Evolutionary conservation across 768 basidiomycete species (phyloP).

Genomic region (Hygrophorus pudorinus): DNA sequence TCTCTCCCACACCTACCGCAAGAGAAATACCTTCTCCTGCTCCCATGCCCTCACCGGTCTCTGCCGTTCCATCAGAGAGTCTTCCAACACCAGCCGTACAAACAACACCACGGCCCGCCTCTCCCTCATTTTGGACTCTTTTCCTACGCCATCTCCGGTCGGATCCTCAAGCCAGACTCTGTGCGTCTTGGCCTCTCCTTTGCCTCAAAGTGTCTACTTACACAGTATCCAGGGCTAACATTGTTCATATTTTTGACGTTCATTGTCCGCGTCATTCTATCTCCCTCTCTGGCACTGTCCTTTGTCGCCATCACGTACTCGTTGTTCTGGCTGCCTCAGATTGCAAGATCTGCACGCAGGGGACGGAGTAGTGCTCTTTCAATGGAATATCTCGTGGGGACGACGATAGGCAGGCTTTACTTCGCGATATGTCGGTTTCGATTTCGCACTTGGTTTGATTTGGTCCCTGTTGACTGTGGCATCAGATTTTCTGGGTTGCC

Average conservation of each 20-base stretch:
- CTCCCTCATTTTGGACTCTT: slow-evolving; percentile 17
- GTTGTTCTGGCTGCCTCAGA: slow-evolving; percentile 80
- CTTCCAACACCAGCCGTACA: slow-evolving; percentile 8
- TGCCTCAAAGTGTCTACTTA: slow-evolving; percentile 4
- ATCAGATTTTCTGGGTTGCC: slow-evolving; percentile 73
- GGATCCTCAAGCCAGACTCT: slow-evolving; percentile 64
- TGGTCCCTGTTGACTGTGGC: slow-evolving; percentile 4
- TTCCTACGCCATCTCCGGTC: slow-evolving; percentile 51
- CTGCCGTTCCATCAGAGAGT: slow-evolving; percentile 15
- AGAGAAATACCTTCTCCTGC: slow-evolving; percentile 12
- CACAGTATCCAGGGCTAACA: slow-evolving; percentile 41
- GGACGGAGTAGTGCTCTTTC: slow-evolving; percentile 62
- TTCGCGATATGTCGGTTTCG: slow-evolving; percentile 60
- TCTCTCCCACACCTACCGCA: slow-evolving; percentile 11
- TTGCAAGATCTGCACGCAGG: slow-evolving; percentile 62
- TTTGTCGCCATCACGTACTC: slow-evolving; percentile 66
- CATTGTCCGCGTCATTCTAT: slow-evolving; percentile 65
- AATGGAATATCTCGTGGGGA: slow-evolving; percentile 67
- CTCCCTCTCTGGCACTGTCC: slow-evolving; percentile 52
- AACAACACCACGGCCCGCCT: slow-evolving; percentile 20
- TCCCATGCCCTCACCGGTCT: too few relatives aligned
- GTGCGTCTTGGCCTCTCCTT: slow-evolving; percentile 29
- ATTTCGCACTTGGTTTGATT: neutral
- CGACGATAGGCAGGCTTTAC: slow-evolving; percentile 59
- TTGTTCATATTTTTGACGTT: slow-evolving; percentile 61